These are phyloP conservation scores for Monoraphidium neglectum DNA, from an alignment of 139 green algal genomes.

Conservation along the genomic window DNA sequence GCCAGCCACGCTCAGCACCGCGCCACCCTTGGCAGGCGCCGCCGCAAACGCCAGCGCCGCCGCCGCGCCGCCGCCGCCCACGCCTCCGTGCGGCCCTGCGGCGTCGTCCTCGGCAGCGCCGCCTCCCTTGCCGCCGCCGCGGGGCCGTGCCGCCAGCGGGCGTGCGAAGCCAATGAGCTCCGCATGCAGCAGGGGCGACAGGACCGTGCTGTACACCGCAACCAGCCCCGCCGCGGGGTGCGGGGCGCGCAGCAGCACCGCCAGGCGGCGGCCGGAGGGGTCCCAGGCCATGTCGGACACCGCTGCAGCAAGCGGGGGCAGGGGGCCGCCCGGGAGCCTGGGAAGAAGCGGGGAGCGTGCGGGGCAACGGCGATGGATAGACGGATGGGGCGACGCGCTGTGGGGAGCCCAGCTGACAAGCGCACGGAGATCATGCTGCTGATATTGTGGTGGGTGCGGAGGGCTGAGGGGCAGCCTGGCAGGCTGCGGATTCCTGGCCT, in stretches of 20 bases:
- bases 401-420: too few relatives aligned
- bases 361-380: too few relatives aligned
- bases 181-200: conserved; percentile 36
- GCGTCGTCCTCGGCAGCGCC: background rate
- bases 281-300: conserved; percentile 43
- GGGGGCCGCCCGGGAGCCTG: background rate
- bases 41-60: conserved; percentile 14
- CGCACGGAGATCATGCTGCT: too few relatives aligned
- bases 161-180: conserved; percentile 39
- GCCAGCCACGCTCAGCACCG: conserved; percentile 2
- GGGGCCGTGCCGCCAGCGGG: conserved; percentile 15
- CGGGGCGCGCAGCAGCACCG: conserved; percentile 20
- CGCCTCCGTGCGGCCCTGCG: background rate
- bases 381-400: too few relatives aligned
- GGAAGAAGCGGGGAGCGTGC: too few relatives aligned
- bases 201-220: conserved; percentile 40
- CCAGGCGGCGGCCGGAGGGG: conserved; percentile 26
- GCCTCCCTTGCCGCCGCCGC: too few relatives aligned
- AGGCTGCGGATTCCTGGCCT: too few relatives aligned
- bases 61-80: background rate
- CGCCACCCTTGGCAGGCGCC: conserved; percentile 1
- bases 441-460: too few relatives aligned
- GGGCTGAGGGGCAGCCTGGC: too few relatives aligned
- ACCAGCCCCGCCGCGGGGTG: conserved; percentile 38
- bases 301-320: background rate